phyloP scores from a whole-genome alignment of 805 yeast genomes.

The Candida sanyiensis region DNA sequence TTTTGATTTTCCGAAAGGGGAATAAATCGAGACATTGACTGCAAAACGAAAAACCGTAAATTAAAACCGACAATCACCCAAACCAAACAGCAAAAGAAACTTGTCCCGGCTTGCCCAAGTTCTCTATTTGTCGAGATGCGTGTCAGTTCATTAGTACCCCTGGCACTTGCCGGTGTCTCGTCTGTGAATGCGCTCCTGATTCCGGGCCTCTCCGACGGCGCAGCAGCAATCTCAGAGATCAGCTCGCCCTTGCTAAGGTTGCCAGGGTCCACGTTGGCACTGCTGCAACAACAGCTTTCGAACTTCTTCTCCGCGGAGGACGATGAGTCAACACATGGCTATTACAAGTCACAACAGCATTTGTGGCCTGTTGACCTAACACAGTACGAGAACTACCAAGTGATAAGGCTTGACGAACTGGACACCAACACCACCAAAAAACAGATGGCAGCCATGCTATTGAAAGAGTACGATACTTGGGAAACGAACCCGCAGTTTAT shows the following conservation, averaged over 20 bases:
- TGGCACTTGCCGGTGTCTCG: too few relatives aligned
- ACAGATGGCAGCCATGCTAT: neutral
- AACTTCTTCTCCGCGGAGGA: neutral
- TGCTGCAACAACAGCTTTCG: neutral
- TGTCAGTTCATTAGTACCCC: too few relatives aligned
- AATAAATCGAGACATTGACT: too few relatives aligned
- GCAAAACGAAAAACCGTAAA: too few relatives aligned
- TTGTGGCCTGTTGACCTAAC: slow-evolving; percentile 20
- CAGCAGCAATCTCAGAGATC: too few relatives aligned
- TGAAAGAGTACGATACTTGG: slow-evolving; percentile 39
- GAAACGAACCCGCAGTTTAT: slow-evolving; percentile 38
- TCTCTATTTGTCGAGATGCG: too few relatives aligned
- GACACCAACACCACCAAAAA: neutral
- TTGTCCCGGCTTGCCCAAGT: too few relatives aligned
- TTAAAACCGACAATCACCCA: too few relatives aligned
- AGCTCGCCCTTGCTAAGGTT: neutral
- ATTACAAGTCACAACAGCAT: slow-evolving; percentile 1
- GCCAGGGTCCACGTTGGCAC: neutral
- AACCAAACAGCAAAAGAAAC: too few relatives aligned
- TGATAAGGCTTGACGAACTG: slow-evolving; percentile 14
- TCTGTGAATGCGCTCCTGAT: too few relatives aligned
- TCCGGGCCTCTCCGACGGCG: too few relatives aligned
- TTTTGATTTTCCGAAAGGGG: too few relatives aligned
- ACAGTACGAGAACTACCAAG: slow-evolving; percentile 18
- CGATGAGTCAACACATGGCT: neutral